Base-by-base conservation (phyloP, 2,329 filamentous ascomycete genomes). In the Nothomitra cinnamomea region DNA sequence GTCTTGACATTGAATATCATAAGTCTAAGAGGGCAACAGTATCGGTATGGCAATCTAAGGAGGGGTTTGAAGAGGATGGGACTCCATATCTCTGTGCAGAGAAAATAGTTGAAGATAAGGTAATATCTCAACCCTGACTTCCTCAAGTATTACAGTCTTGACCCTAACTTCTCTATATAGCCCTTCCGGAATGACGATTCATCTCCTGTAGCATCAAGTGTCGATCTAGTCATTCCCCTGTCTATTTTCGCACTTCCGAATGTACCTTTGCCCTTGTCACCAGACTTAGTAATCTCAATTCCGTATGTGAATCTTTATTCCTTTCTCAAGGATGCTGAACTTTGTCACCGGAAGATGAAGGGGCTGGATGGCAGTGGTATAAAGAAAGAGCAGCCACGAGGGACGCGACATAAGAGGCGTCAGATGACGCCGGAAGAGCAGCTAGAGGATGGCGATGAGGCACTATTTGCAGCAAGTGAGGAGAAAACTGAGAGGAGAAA, bases 1-100 rank as follows among this genome's bases (percentile, higher is more conserved):
- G 53, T 15, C 19, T 54, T 15, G 35, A 54, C 24, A 53, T 54
- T 41, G 35, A 54, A 25, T 54, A 54, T 28, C 13, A 35, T 7
- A 19, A 35, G 12, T 52, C 47, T 25, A 52, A 28, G 48, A 54
- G 21, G 48, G 47, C 53, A 13, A 36, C n/a, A n/a, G n/a, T n/a
- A n/a, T n/a, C n/a, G n/a, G n/a, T n/a, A n/a, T n/a, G n/a, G n/a
- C n/a, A n/a, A n/a, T n/a, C n/a, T n/a, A n/a, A n/a, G n/a, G n/a
- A n/a, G n/a, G n/a, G n/a, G n/a, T n/a, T n/a, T n/a, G n/a, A n/a
- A n/a, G n/a, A n/a, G n/a, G n/a, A n/a, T n/a, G n/a, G n/a, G n/a
- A n/a, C n/a, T n/a, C n/a, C n/a, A n/a, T n/a, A n/a, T n/a, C n/a
- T n/a, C n/a, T n/a, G n/a, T n/a, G n/a, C n/a, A n/a, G n/a, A n/a